Evolutionary conservation across 352 stramenopile genomes (phyloP), one percentile per base, ranked within the genome.

Genomic region (Phytophthora vignae): DNA sequence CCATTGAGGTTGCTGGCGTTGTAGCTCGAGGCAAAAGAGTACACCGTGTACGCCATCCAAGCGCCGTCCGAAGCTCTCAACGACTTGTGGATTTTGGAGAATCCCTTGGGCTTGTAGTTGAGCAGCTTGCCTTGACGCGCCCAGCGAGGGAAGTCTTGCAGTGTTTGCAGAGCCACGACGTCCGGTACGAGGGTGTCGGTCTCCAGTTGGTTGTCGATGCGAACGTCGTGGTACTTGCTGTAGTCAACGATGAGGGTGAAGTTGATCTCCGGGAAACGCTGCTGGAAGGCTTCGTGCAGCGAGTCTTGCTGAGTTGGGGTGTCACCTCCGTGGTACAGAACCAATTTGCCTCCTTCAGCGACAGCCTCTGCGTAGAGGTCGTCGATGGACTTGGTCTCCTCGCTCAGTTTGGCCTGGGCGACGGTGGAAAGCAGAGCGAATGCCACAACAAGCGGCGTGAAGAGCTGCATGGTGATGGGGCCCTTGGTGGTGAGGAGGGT

Each of bases 211-310:
- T 93, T 85, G 75, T 94, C 77, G 22, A 88, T 78, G 11, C 82
- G 87, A 22, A 81, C 87, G 42, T 86, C 66, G 67, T 88, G 75
- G 67, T 78, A 85, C 62, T 87, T 87, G 72, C 64, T 79, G 76
- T 90, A 85, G 73, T 87, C 83, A n/a, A 86, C 67, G n/a, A 87
- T 48, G 4, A 89, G 22, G 7, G 81, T 86, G 74, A 90, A 83
- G 58, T 89, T 90, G 67, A 92, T 78, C 17, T 83, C 55, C 1
- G 84, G 79, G 70, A 81, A 88, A 0, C 77, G 64, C 0, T 61
- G 48, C 1, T 52, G 21, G 57, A 81, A 83, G 8, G 67, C 69
- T 11, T 74, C 59, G 5, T 68, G 57, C 7, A 80, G 40, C 0
- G 7, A 11, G n/a, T 80, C 64, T 27, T 79, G 68, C 55, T 84